Percentiles rank a stretch among this genome's conserved stretches.
Evolutionary conservation across 345 rosid species (phyloP).

Genomic region (Euphorbia pulcherrima): DNA sequence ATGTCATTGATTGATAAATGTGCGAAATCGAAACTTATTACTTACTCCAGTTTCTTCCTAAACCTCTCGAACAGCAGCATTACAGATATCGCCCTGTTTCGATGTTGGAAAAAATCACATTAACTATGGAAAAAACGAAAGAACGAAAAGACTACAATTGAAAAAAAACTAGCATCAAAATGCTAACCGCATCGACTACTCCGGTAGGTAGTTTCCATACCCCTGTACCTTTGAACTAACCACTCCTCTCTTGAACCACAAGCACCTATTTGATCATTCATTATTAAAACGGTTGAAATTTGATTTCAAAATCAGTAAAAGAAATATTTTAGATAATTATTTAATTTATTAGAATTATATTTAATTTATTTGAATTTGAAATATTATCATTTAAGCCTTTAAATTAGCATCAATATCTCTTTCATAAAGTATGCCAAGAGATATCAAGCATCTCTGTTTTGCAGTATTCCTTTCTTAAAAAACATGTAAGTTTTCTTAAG

Average conservation of each 20-base stretch:
- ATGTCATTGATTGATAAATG: too few relatives aligned
- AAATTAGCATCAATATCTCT: too few relatives aligned
- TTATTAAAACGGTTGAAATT: too few relatives aligned
- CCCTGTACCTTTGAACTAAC: constrained; percentile 47
- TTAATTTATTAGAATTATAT: too few relatives aligned
- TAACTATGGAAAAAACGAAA: not conserved
- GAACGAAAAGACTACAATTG: not conserved
- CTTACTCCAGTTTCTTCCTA: constrained; percentile 89
- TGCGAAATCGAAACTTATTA: not conserved
- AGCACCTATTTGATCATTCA: constrained; percentile 57
- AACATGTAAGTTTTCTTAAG: too few relatives aligned
- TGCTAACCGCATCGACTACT: constrained; percentile 56
- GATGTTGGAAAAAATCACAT: constrained; percentile 11
- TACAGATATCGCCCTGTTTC: constrained; percentile 64
- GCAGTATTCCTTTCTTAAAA: too few relatives aligned
- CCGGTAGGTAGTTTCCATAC: constrained; percentile 89
- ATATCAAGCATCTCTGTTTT: too few relatives aligned
- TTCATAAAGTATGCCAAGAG: too few relatives aligned
- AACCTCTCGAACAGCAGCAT: constrained; percentile 68
- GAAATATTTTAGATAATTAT: too few relatives aligned
- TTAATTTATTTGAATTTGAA: too few relatives aligned
- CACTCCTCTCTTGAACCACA: constrained; percentile 71
- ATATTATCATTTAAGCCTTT: too few relatives aligned
- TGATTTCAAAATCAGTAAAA: too few relatives aligned
- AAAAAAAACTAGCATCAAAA: not conserved